Percentiles rank a stretch among this genome's conserved stretches.
These are phyloP conservation scores for Ascochyta pisi DNA, from an alignment of 2,329 filamentous ascomycete species.

Conservation along the genomic window DNA sequence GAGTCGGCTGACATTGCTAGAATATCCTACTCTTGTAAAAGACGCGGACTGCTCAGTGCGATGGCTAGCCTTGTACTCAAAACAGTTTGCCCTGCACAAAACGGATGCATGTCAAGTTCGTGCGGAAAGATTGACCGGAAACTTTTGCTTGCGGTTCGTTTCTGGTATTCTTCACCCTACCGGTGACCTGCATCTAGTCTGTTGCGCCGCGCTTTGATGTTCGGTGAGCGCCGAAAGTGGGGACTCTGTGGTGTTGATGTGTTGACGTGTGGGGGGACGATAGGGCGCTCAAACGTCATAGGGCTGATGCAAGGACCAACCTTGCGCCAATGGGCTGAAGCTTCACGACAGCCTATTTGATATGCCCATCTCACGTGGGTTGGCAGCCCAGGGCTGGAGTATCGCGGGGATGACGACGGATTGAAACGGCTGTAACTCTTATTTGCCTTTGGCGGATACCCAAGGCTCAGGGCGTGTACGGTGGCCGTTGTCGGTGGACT, in stretches of 20 bases:
- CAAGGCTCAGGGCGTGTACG: constrained; percentile 2
- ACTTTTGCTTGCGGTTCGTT: background rate
- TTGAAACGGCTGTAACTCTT: constrained; percentile 1
- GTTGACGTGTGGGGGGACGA: background rate
- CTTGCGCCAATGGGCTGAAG: background rate
- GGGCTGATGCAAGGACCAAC: background rate
- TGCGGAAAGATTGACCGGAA: constrained; percentile 3
- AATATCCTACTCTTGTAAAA: too few species aligned
- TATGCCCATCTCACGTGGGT: background rate
- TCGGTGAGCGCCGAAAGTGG: constrained; percentile 1
- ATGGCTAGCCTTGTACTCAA: background rate
- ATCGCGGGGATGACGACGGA: background rate
- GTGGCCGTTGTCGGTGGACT: constrained; percentile 3
- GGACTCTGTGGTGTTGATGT: background rate
- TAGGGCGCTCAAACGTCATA: background rate
- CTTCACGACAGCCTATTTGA: background rate
- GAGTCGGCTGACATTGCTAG: too few species aligned
- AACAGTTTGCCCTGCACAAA: constrained; percentile 1
- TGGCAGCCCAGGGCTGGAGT: background rate
- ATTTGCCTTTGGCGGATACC: constrained; percentile 5
- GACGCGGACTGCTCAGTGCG: too few species aligned
- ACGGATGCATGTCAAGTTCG: background rate
- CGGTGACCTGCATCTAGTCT: constrained; percentile 10
- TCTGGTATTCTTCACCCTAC: background rate
- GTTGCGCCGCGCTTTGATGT: background rate